Conservation (phyloP, 371 early-diverging fungal genomes). For the Mortierella sp. region DNA sequence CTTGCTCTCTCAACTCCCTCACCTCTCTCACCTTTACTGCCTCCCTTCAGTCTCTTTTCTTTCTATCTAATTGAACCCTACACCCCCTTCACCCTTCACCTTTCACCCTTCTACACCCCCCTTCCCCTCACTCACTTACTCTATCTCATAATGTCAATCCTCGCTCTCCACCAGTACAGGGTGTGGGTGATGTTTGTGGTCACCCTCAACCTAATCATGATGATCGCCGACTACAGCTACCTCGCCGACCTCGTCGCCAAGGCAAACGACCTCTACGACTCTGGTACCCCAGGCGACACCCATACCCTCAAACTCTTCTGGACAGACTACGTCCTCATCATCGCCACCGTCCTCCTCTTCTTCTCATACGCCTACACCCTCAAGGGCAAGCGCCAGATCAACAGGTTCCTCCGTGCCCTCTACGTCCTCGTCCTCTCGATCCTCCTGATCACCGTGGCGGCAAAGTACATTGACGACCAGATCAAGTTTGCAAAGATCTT, state of each 20-base stretch:
- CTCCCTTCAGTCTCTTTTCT: too few relatives aligned
- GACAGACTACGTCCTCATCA: constrained; percentile 5
- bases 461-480: neutral
- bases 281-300: neutral
- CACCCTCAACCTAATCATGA: constrained; percentile 1
- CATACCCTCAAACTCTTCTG: neutral
- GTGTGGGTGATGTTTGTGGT: neutral
- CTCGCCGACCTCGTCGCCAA: neutral
- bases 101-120: too few relatives aligned
- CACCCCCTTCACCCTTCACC: too few relatives aligned
- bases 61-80: too few relatives aligned
- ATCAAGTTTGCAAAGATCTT: neutral
- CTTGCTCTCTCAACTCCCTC: too few relatives aligned
- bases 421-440: neutral
- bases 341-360: neutral
- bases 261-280: neutral
- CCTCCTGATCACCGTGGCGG: neutral
- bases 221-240: neutral
- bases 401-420: neutral
- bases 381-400: neutral
- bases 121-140: too few relatives aligned
- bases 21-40: too few relatives aligned
- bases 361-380: neutral
- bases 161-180: neutral
- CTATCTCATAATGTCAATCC: too few relatives aligned